Evolutionary conservation across 2,329 filamentous ascomycete genomes (phyloP), one percentile per base, ranked within the genome.

Genomic region (Penicillium palitans): DNA sequence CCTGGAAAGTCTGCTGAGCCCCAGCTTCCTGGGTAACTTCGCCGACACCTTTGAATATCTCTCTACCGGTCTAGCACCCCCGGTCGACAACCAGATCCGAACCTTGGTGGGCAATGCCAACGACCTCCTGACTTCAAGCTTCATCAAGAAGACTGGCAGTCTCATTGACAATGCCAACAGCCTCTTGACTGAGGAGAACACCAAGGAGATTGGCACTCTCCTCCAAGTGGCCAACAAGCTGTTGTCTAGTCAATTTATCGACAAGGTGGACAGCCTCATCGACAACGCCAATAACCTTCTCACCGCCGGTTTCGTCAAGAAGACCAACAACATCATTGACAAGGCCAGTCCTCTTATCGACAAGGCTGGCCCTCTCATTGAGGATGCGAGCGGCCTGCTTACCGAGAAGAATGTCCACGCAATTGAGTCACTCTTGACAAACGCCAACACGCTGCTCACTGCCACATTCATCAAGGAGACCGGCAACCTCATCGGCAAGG

Each of bases 91-190:
- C 57, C 61, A 68, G 31, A 56, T 69, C 19, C 66, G 63, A 10
- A 80, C 60, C 65, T 33, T 67, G 19, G 58, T 67, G 27, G 52
- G 52, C 27, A 70, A 69, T 39, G 68, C 66, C 49, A 64, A 66
- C 54, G 63, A 62, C 27, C 55, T 70, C 21, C 40, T 70, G 52
- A 68, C 57, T 15, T 41, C 58, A 37, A 55, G 62, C 45, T 68
- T 67, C 57, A 62, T 67, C 49, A 49, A 63, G 29, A 47, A 47
- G 45, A 47, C 45, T 8, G 45, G 45, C 4, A 15, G 7, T 33
- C 45, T 47, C 45, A 47, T 47, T 21, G 45, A 64, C 63, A 64
- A 68, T 56, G 62, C 63, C 24, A 59, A 62, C 27, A 55, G 27
- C 21, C 52, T 68, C 19, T 39, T 66, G 39, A 64, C 57, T 29